Evolutionary conservation across 1,284 basidiomycete species (phyloP), one percentile per base, ranked within the genome.

Genomic region (Earliella scabrosa): DNA sequence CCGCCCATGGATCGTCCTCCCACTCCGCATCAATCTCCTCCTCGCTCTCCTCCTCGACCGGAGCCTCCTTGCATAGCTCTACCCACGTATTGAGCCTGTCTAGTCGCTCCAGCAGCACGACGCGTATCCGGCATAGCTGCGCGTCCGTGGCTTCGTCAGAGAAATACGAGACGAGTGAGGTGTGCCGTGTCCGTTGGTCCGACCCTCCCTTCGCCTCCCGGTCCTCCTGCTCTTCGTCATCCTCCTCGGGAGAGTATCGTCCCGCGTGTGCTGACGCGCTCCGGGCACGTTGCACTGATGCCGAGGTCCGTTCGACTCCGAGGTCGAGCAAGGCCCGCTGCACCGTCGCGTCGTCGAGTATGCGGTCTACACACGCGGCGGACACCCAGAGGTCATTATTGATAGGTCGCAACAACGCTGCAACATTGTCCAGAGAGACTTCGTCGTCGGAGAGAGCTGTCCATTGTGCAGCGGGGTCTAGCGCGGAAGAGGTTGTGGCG

Each of bases 1-100:
- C 84, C 20, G 77, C 86, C 91, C 91, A 95, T 10, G 92, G 91
- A 71, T 95, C 92, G 65, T 93, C 92, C 64, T 87, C 85, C 86
- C 86, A 89, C 63, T 86, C 87, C 34, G 73, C 78, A 50, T 85
- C 83, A 32, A 75, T 70, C 4, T 65, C 67, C 45, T 65, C 64
- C 10, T 45, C 63, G 18, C n/a, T 46, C 35, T 63, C 62, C 11
- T 63, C 63, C 24, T 64, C 56, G 20, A 67, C 60, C 9, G 78
- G 69, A 8, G 74, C 60, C 16, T 70, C 73, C 59, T 79, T 76
- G 64, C 74, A 80, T 58, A 91, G 78, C 63, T 88, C 81, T 23
- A 82, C 75, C 58, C 81, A 92, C 7, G 88, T 89, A 59, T 85
- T 85, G 43, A 92, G 74, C 47, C 82, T 76, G 68, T 91, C 88